A percentile compares a stretch with the other conserved stretches of the same genome.
Evolutionary conservation across 495 filamentous ascomycete species (phyloP).

Genomic region (Lasiosphaeria miniovina): DNA sequence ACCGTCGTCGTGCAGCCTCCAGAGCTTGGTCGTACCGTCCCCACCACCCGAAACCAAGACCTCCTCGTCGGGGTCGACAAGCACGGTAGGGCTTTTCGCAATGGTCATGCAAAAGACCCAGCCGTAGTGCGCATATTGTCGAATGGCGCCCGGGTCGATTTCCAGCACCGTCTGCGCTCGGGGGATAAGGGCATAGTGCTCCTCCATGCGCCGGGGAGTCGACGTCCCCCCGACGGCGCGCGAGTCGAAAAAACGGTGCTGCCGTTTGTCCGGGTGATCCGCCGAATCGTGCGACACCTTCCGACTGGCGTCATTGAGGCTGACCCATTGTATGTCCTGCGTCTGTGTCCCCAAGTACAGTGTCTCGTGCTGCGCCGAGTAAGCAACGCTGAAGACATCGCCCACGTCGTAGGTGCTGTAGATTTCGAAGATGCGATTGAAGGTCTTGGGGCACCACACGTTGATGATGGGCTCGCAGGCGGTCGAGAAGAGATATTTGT

Average conservation of each 20-base stretch:
- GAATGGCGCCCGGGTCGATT: slow-evolving; percentile 77
- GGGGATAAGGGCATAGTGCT: slow-evolving; percentile 45
- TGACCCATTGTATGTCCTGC: slow-evolving; percentile 76
- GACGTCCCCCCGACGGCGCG: slow-evolving; percentile 74
- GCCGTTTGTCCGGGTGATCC: slow-evolving; percentile 74
- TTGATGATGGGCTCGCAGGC: slow-evolving; percentile 93
- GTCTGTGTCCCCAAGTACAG: slow-evolving; percentile 94
- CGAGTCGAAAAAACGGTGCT: slow-evolving; percentile 93
- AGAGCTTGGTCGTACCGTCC: slow-evolving; percentile 89
- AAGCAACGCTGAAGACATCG: slow-evolving; percentile 89
- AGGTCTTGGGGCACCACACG: slow-evolving; percentile 54
- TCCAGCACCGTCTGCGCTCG: slow-evolving; percentile 65
- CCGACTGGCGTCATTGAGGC: slow-evolving; percentile 44
- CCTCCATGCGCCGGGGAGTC: slow-evolving; percentile 61
- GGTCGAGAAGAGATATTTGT: slow-evolving; percentile 80
- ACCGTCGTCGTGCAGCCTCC: slow-evolving; percentile 58
- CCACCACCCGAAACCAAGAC: slow-evolving; percentile 86
- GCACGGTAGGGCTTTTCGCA: slow-evolving; percentile 57
- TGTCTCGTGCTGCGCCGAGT: slow-evolving; percentile 72
- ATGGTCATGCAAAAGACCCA: slow-evolving; percentile 95
- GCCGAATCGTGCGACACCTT: slow-evolving; percentile 59
- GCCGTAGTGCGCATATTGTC: slow-evolving; percentile 88
- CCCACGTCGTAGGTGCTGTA: slow-evolving; percentile 94
- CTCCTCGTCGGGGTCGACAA: slow-evolving; percentile 67
- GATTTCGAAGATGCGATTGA: slow-evolving; percentile 71